Percentiles rank a stretch among this genome's conserved stretches.
Conservation (phyloP, 768 basidiomycete genomes). For the Suillus alpinus region DNA sequence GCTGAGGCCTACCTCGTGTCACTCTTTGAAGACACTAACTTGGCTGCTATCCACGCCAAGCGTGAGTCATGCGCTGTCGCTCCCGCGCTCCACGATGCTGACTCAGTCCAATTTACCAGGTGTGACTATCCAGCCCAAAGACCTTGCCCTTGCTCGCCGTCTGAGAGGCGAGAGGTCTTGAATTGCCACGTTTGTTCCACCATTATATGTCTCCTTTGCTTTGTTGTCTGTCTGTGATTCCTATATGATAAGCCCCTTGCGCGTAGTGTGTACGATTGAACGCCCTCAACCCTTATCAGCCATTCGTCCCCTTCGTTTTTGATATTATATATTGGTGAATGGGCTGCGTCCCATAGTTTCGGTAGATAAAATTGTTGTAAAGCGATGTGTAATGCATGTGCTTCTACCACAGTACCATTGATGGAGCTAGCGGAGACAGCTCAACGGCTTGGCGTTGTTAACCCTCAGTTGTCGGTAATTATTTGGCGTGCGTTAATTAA, state of each 20-base stretch:
- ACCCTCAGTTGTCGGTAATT: not conserved
- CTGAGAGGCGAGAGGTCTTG: constrained; percentile 84
- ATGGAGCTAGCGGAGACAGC: not conserved
- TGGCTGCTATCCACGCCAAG: constrained; percentile 89
- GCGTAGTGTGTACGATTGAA: constrained; percentile 30
- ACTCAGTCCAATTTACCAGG: constrained; percentile 24
- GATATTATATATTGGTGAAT: constrained; percentile 8
- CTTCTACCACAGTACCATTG: constrained; percentile 13
- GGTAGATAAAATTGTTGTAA: constrained; percentile 29
- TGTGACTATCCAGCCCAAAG: constrained; percentile 81
- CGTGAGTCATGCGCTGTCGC: constrained; percentile 36
- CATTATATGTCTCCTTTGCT: constrained; percentile 4
- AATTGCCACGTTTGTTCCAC: constrained; percentile 16
- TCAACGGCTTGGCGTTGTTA: not conserved
- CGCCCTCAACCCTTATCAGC: constrained; percentile 5
- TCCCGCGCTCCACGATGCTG: constrained; percentile 10
- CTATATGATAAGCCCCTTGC: constrained; percentile 22
- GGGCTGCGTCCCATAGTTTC: constrained; percentile 6
- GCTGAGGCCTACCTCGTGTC: constrained; percentile 88
- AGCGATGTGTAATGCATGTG: constrained; percentile 22
- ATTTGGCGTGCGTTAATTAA: not conserved
- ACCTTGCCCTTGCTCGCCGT: constrained; percentile 82
- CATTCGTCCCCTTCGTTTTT: constrained; percentile 3
- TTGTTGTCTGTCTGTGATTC: constrained; percentile 14
- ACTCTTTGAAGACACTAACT: constrained; percentile 86